phyloP scores from a whole-genome alignment of 129 eudicot genomes.

The Ambrosia artemisiifolia region DNA sequence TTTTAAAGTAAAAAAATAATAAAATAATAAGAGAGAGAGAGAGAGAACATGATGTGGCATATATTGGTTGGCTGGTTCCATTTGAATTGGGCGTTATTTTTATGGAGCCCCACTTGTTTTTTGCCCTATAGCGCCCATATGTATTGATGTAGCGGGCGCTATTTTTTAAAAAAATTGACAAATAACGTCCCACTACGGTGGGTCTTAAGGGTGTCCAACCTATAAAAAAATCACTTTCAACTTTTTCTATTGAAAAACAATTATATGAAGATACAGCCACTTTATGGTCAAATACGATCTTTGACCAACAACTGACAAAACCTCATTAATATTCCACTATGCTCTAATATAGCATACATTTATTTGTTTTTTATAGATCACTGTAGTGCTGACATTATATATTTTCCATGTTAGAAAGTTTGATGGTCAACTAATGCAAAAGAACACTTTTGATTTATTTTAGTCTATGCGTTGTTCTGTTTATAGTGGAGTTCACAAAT shows the following conservation, averaged over 20 bases:
- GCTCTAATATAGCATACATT: conserved; percentile 5
- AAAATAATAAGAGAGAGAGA: too few species aligned
- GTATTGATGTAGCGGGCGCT: too few species aligned
- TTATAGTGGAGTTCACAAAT: conserved; percentile 28
- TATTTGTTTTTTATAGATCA: conserved; percentile 15
- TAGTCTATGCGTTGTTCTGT: conserved; percentile 12
- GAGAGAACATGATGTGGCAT: too few species aligned
- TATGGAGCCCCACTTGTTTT: too few species aligned
- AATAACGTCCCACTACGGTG: too few species aligned
- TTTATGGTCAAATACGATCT: conserved; percentile 16
- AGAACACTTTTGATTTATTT: conserved; percentile 16
- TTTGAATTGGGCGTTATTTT: too few species aligned
- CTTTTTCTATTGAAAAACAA: not conserved
- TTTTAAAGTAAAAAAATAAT: too few species aligned
- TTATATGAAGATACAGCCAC: conserved; percentile 15
- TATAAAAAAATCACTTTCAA: not conserved
- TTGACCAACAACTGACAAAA: conserved; percentile 16
- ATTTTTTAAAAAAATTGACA: too few species aligned
- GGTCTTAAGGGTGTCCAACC: too few species aligned
- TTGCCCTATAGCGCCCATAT: too few species aligned
- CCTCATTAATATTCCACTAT: conserved; percentile 11
- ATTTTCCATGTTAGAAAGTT: conserved; percentile 4
- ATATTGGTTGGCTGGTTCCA: too few species aligned
- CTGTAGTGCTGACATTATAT: conserved; percentile 29
- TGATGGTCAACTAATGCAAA: conserved; percentile 24